Evolutionary conservation across 176 grass and related monocot genomes (phyloP).

Genomic region (Elymus sibiricus): DNA sequence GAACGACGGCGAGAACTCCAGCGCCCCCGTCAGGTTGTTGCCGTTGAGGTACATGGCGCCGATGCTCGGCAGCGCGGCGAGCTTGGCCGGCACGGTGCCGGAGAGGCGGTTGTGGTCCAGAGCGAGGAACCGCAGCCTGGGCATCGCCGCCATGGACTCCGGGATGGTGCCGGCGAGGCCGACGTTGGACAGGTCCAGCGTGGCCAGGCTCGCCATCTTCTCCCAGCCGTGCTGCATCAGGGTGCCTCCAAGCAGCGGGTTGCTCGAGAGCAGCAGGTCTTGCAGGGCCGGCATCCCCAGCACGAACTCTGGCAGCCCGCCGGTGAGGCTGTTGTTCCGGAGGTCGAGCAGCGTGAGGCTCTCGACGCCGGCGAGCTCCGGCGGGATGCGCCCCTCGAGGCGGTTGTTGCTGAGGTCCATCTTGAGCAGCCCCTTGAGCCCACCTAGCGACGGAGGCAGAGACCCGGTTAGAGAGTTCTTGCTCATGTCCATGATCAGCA

Average conservation of each 20-base stretch:
- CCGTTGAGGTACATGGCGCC: conserved; percentile 82
- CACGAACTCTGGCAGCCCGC: conserved; percentile 33
- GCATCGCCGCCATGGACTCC: conserved; percentile 46
- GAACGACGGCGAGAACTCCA: conserved; percentile 62
- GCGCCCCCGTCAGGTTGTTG: conserved; percentile 75
- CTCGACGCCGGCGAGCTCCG: conserved; percentile 43
- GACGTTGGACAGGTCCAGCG: conserved; percentile 58
- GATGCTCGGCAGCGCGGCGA: conserved; percentile 56
- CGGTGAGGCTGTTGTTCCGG: conserved; percentile 76
- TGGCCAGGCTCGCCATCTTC: conserved; percentile 47
- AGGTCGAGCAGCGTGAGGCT: conserved; percentile 74
- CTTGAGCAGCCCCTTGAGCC: conserved; percentile 61
- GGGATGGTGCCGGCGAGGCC: conserved; percentile 56
- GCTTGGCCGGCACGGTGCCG: conserved; percentile 47
- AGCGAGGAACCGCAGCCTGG: conserved; percentile 65
- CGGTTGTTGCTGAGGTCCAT: conserved; percentile 83
- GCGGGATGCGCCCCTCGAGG: conserved; percentile 51
- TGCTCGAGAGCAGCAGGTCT: conserved; percentile 75
- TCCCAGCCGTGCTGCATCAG: conserved; percentile 41
- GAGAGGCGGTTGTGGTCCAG: conserved; percentile 69
- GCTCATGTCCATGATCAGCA: conserved; percentile 63
- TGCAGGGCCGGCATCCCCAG: conserved; percentile 49
- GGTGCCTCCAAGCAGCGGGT: conserved; percentile 56
- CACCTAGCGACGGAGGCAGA: conserved; percentile 63
- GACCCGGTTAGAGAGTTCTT: conserved; percentile 50